phyloP scores from a whole-genome alignment of 352 stramenopile species.

The Phytophthora quininea region DNA sequence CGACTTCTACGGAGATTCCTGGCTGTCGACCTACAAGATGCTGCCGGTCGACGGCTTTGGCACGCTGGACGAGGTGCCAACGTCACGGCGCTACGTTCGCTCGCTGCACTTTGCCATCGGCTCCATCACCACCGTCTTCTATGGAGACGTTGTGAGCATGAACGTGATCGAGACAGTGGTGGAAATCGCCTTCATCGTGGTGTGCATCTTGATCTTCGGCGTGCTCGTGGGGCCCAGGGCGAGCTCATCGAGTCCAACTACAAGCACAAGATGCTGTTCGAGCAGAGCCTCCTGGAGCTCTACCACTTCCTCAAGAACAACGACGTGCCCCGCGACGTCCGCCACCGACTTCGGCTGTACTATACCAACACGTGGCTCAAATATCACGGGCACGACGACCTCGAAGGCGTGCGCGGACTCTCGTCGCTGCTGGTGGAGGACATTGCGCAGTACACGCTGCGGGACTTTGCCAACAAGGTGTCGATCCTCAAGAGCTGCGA shows the following conservation, averaged over 20 bases:
- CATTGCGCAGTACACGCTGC: conserved; percentile 73
- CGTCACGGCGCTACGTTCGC: conserved; percentile 54
- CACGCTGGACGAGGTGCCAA: conserved; percentile 44
- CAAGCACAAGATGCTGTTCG: conserved; percentile 72
- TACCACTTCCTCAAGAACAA: conserved; percentile 68
- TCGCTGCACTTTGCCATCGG: conserved; percentile 64
- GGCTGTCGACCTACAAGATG: conserved; percentile 64
- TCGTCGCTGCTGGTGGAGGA: conserved; percentile 70
- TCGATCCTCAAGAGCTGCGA: conserved; percentile 75
- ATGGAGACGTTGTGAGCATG: conserved; percentile 68
- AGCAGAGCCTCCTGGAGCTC: conserved; percentile 69
- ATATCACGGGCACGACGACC: conserved; percentile 65
- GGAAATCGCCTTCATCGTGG: conserved; percentile 64
- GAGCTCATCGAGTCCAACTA: conserved; percentile 71
- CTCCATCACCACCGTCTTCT: conserved; percentile 76
- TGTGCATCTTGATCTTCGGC: conserved; percentile 76
- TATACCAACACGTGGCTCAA: conserved; percentile 78
- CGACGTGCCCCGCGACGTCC: conserved; percentile 55
- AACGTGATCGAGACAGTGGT: conserved; percentile 66
- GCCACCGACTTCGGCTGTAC: conserved; percentile 59
- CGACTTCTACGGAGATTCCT: conserved; percentile 55
- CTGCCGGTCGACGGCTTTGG: conserved; percentile 52
- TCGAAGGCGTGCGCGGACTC: conserved; percentile 59
- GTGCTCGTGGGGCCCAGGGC: conserved; percentile 61
- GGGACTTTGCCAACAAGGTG: conserved; percentile 57